Conservation (phyloP, 495 filamentous ascomycete genomes). For the Podospora bellae-mahoneyi region DNA sequence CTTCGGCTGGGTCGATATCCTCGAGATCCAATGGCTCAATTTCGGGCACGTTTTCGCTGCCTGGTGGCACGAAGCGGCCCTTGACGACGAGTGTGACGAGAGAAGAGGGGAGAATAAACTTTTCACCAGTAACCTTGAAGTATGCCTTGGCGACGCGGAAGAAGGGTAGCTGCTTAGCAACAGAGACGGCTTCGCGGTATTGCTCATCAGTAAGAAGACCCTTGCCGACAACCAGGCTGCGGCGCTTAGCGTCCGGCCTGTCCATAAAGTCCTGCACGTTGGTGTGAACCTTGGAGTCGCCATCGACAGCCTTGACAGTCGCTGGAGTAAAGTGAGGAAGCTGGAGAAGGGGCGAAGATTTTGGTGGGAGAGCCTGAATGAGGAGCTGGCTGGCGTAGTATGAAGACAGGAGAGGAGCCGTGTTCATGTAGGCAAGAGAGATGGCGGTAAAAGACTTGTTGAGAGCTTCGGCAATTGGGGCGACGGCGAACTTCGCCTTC, state of each 20-base stretch:
- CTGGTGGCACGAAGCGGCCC: conserved; percentile 88
- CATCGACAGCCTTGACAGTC: conserved; percentile 73
- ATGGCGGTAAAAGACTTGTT: conserved; percentile 86
- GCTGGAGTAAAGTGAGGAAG: conserved; percentile 80
- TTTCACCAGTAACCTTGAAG: conserved; percentile 97
- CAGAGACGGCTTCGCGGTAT: conserved; percentile 67
- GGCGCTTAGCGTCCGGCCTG: conserved; percentile 68
- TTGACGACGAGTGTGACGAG: conserved; percentile 93
- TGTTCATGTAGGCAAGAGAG: conserved; percentile 80
- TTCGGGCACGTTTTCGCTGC: conserved; percentile 65
- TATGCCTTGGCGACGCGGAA: conserved; percentile 89
- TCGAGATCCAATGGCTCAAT: conserved; percentile 75
- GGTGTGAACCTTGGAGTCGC: conserved; percentile 68
- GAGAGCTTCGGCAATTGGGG: conserved; percentile 77
- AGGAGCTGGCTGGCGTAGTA: conserved; percentile 78
- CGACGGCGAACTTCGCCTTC: conserved; percentile 72
- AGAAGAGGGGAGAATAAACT: conserved; percentile 85
- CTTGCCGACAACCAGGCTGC: conserved; percentile 62
- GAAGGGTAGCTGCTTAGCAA: conserved; percentile 77
- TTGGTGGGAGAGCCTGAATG: conserved; percentile 83
- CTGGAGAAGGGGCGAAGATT: conserved; percentile 83
- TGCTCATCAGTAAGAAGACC: conserved; percentile 70
- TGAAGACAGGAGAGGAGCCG: conserved; percentile 74
- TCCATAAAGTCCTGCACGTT: conserved; percentile 85
- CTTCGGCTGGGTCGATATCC: conserved; percentile 89